Base-by-base conservation (phyloP, 495 filamentous ascomycete species). In the Oidiodendron maius region DNA sequence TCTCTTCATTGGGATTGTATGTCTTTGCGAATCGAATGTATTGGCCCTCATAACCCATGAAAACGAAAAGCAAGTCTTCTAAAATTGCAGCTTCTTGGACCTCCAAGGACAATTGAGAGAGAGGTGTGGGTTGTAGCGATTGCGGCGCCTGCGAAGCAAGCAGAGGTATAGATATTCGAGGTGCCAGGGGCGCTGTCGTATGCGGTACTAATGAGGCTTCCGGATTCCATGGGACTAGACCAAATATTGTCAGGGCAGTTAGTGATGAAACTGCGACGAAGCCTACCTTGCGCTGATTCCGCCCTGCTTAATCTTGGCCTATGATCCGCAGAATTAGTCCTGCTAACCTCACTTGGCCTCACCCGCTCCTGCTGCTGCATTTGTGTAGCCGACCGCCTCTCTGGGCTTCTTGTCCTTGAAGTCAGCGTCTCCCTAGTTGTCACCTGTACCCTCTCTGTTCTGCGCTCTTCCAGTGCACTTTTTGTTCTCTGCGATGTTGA, bases 21-120 rank as follows among this genome's bases (percentile, higher is more conserved):
- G 79, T 76, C 46, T 81, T 80, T 30, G 74, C 73, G 56, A 89
- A 97, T 50, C 90, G 88, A 55, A 97, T 86, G 63, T 96, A 96
- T 63, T 95, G 89, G 22, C 93, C 93, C 67, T 98, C 93, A 52
- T 88, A 94, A n/a, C 93, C 93, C 91, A 97, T 96, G 55, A 96
- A 91, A 3, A 94, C 89, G 63, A 89, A 96, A 26, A 96, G 64
- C 17, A 98, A 67, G 57, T 98, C 93, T 54, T 96, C 91, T 42
- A 97, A 67, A 10, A 97, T 84, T 2, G 81, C 85, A 10, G 77
- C 76, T 65, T 98, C 93, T 61, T 98, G 93, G 6, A 72, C 78
- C 49, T 93, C 84, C 17, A 89, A 66, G 2, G 86, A 77, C 50
- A 96, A 66, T 41, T 85, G 76, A 46, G 80, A 73, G 3, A 97